Base-by-base conservation (phyloP, 805 yeast species). In the Cyberlindnera japonica region DNA sequence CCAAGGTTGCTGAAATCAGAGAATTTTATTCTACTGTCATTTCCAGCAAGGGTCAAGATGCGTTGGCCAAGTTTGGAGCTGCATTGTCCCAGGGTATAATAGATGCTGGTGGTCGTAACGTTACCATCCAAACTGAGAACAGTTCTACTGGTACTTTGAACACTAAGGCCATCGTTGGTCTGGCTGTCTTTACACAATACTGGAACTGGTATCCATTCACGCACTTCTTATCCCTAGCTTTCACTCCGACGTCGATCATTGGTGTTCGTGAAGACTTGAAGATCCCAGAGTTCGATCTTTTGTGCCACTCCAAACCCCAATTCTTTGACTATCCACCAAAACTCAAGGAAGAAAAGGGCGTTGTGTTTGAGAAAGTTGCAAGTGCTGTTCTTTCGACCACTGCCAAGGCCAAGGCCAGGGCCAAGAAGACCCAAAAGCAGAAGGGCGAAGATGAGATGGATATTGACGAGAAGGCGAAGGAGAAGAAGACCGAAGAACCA, bases 161-260 rank as follows among this genome's bases (percentile, higher is more conserved):
- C 64, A 80, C 83, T 59, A 84, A 85, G 63, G 93, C 96, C 0
- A 82, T 93, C 54, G 95, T 90, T 42, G 99, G 99, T 28, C 68
- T 93, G 51, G 80, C 93, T 0, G 76, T 93, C 44, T 93, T 93
- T 60, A 69, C 84, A 10, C 99, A 93, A 68, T 86, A 85, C 59
- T 93, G 99, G 99, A 87, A 89, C 65, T 93, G 99, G 99, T 93
- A 82, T 79, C 99, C 99, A 44, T 74, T 90, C 43, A 79, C 97
- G 2, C 98, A 93, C 65, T 93, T 93, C 69, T 68, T 93, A 55
- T 81, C 95, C 15, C 74, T 93, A 51, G 87, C 97, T 25, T 90
- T 90, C 65, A 77, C 93, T 8, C 96, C 99, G 38, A 93, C 98
- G 2, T 79, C 95, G 6, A 75, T 91, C 16, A 79, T 87, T 51